Conservation (phyloP, 2,329 filamentous ascomycete genomes). For the Chrysoporthe cubensis region DNA sequence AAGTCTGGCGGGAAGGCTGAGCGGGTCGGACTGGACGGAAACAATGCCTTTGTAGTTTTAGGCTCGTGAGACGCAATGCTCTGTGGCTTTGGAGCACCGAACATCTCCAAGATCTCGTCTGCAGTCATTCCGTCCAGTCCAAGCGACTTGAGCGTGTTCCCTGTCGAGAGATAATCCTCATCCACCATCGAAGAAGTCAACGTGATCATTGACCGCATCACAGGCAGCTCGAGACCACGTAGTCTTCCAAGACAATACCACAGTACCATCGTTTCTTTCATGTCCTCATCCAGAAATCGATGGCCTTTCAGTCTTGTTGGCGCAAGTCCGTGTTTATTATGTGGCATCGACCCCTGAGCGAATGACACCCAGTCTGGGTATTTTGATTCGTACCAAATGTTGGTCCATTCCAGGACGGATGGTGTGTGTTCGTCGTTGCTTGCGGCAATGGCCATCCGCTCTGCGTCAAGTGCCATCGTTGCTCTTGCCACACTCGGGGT, state of each 20-base stretch:
- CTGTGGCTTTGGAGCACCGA: conserved; percentile 1
- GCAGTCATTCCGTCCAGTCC: conserved; percentile 5
- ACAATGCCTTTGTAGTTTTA: background rate
- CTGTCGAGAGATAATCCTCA: conserved; percentile 18
- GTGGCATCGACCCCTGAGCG: conserved; percentile 7
- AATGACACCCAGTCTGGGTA: conserved; percentile 21
- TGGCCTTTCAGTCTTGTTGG: conserved; percentile 10
- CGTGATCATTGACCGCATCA: conserved; percentile 17
- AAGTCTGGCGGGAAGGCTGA: conserved; percentile 2
- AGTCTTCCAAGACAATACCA: conserved; percentile 15
- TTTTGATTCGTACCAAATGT: conserved; percentile 17
- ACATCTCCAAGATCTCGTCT: conserved; percentile 1
- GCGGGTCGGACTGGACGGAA: conserved; percentile 4
- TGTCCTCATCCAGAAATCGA: conserved; percentile 17
- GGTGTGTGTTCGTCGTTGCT: conserved; percentile 13
- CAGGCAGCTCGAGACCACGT: conserved; percentile 12
- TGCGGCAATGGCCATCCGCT: conserved; percentile 13
- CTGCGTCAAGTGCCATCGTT: conserved; percentile 17
- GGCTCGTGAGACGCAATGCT: background rate
- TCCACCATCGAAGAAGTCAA: conserved; percentile 16
- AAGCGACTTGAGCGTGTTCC: conserved; percentile 13
- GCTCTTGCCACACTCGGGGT: conserved; percentile 15
- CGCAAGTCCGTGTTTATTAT: conserved; percentile 19
- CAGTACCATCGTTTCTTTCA: conserved; percentile 21
- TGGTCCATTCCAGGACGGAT: conserved; percentile 19